These are phyloP conservation scores for Larix sibirica DNA, from an alignment of 83 land plant species.

Conservation along the genomic window DNA sequence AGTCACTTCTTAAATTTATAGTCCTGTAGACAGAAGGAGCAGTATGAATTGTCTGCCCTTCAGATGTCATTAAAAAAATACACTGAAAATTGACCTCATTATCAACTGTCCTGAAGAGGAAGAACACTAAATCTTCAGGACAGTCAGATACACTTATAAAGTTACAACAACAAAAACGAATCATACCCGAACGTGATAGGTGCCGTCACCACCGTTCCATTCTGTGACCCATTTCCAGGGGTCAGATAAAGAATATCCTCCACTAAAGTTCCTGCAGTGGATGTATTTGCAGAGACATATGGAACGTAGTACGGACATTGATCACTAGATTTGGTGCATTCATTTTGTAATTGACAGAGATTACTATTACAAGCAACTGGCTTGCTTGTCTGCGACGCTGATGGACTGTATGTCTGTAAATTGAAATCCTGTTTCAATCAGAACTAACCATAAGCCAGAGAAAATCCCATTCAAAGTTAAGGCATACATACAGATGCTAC, in stretches of 20 bases:
- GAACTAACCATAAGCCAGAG: too few species aligned
- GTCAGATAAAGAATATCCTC: constrained; percentile 77
- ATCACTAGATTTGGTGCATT: constrained; percentile 34
- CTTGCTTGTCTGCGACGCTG: constrained; percentile 57
- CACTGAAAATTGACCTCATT: too few species aligned
- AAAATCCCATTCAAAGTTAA: too few species aligned
- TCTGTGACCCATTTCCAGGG: constrained; percentile 24
- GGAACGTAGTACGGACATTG: constrained; percentile 71
- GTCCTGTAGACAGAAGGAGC: not conserved
- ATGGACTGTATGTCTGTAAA: constrained; percentile 55
- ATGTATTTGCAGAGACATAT: constrained; percentile 82
- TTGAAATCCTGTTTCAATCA: constrained; percentile 26
- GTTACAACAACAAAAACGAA: not conserved
- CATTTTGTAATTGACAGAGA: constrained; percentile 39
- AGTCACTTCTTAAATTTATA: not conserved
- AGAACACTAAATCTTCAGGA: too few species aligned
- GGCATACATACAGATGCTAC: too few species aligned
- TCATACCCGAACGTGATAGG: constrained; percentile 74
- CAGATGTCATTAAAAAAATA: too few species aligned
- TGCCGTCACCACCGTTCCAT: constrained; percentile 36
- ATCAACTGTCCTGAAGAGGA: too few species aligned
- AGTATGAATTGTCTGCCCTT: not conserved
- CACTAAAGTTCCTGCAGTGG: constrained; percentile 87
- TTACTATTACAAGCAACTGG: constrained; percentile 55
- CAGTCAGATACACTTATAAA: not conserved